Evolutionary conservation across 2,329 filamentous ascomycete species (phyloP), one percentile per base, ranked within the genome.

Genomic region (Claviceps quebecensis): DNA sequence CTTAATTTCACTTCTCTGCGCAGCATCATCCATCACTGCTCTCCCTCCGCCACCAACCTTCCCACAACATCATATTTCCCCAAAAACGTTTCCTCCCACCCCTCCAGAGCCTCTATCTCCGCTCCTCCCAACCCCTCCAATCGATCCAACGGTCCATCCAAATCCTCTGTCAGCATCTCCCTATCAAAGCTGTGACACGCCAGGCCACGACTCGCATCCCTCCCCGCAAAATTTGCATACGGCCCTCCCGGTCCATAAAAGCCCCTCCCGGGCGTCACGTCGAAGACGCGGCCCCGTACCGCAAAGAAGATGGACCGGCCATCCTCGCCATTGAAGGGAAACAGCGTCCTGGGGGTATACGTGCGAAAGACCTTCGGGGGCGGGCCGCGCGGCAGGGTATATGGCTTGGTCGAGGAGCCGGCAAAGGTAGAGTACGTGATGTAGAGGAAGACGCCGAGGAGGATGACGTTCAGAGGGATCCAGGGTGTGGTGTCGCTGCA

Each of bases 61-160:
- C 93, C 93, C 14, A 98, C 88, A n/a, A 97, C 81, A 23, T 95
- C 72, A 68, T 98, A 98, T 76, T 98, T 97, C 68, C 91, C 86
- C 55, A 77, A 71, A 67, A 98, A 98, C 57, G 89, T 77, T 71
- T 94, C 88, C 72, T 96, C 90, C 93, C 93, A 98, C 2, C 87
- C 88, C 60, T 77, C 75, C 67, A 96, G 71, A 48, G 89, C 86
- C 66, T 95, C 90, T 69, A 86, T 70, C 73, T 95, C 83, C 53
- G 91, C 88, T 1, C 65, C 67, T 5, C 80, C 81, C 54, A 97
- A 68, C 52, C 83, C 87, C 49, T 80, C 75, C 44, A 95, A 73
- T 50, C 75, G 80, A 65, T 95, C 89, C 56, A 96, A 71, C 45
- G 88, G 87, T 0, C 80, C 91, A 52, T 93, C 80, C 51, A 97